Conservation (phyloP, 2,329 filamentous ascomycete species). For the Fonsecaea pedrosoi region DNA sequence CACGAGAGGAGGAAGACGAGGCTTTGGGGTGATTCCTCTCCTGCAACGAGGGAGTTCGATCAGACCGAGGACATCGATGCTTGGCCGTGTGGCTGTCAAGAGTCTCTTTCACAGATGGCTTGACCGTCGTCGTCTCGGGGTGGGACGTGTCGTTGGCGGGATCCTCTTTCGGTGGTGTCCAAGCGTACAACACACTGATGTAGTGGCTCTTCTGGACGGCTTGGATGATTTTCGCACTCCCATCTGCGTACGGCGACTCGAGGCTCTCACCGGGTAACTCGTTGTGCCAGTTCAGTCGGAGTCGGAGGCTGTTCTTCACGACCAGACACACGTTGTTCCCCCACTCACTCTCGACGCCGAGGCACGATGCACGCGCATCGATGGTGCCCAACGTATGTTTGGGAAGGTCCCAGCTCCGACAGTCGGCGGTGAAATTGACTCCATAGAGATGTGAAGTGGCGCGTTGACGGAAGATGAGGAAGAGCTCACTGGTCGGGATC, state of each 20-base stretch:
- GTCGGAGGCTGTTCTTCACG: constrained; percentile 42
- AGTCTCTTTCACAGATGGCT: neutral
- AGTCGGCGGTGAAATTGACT: constrained; percentile 45
- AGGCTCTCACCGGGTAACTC: constrained; percentile 17
- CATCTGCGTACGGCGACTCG: constrained; percentile 26
- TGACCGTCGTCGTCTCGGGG: constrained; percentile 12
- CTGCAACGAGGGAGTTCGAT: neutral
- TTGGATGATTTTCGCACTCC: constrained; percentile 32
- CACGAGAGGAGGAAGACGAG: neutral
- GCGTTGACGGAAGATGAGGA: constrained; percentile 43
- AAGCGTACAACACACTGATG: constrained; percentile 27
- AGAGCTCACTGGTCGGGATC: constrained; percentile 41
- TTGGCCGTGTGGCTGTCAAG: neutral
- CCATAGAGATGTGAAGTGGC: constrained; percentile 47
- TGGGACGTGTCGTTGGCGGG: constrained; percentile 9
- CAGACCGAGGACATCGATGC: neutral
- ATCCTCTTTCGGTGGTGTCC: constrained; percentile 18
- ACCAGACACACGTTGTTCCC: constrained; percentile 42
- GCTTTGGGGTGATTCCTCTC: neutral
- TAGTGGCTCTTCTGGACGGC: constrained; percentile 21
- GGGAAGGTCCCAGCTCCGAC: constrained; percentile 40
- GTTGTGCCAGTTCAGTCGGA: constrained; percentile 41
- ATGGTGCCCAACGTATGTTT: constrained; percentile 41
- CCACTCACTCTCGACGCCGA: constrained; percentile 36
- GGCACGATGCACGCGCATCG: constrained; percentile 46